Percentiles rank a stretch among this genome's conserved stretches.
These are phyloP conservation scores for Trichosporon asahii DNA, from an alignment of 1,284 basidiomycete species.

Conservation along the genomic window DNA sequence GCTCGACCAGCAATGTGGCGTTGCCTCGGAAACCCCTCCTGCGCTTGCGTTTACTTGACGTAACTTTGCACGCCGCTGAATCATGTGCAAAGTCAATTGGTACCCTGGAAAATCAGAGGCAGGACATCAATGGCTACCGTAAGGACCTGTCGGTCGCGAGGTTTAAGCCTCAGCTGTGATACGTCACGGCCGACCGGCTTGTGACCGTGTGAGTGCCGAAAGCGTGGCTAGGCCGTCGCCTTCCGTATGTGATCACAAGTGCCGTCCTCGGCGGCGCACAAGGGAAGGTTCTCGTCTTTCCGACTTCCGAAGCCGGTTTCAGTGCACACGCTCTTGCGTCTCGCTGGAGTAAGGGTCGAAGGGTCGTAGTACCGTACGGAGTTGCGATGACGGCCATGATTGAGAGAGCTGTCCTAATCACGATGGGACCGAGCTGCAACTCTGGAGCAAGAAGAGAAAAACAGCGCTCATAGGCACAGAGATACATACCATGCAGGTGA, in stretches of 20 bases:
- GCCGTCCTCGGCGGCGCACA: neutral
- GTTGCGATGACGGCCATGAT: neutral
- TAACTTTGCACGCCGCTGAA: neutral
- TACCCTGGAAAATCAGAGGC: neutral
- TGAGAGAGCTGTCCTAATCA: neutral
- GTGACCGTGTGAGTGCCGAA: neutral
- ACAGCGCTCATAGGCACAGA: neutral
- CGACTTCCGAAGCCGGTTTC: neutral
- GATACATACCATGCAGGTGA: neutral
- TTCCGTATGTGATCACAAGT: too few species aligned
- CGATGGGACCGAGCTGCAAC: neutral
- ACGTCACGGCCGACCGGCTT: neutral
- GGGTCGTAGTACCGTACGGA: neutral
- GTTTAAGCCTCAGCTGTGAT: neutral
- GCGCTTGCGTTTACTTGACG: neutral
- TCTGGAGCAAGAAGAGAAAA: neutral
- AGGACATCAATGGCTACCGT: neutral
- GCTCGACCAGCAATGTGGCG: neutral
- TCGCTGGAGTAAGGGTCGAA: neutral
- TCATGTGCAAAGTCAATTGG: neutral
- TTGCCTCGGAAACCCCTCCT: neutral
- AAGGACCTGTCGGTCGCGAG: neutral
- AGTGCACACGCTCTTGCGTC: neutral
- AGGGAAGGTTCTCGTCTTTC: neutral
- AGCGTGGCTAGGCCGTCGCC: neutral